A percentile compares a stretch with the other conserved stretches of the same genome.
Evolutionary conservation across 1,139 yeast species (phyloP).

Genomic region (Sugiyamaella pinicola): DNA sequence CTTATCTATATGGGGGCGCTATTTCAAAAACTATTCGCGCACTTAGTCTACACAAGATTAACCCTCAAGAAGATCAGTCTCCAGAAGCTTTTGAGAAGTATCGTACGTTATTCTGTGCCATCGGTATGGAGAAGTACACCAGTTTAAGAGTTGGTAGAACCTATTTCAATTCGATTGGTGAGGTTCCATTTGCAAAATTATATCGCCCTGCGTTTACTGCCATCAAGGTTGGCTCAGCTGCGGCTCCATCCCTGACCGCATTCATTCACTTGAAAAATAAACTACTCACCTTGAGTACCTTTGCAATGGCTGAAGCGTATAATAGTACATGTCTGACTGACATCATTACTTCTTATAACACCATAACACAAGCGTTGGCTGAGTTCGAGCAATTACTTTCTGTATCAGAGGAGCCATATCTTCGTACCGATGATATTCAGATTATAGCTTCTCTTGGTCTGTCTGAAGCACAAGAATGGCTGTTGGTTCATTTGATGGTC

Average conservation of each 20-base stretch:
- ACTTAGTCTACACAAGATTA: conserved; percentile 25
- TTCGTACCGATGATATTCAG: conserved; percentile 17
- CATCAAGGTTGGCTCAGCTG: not conserved
- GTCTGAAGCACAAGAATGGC: conserved; percentile 18
- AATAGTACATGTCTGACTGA: conserved; percentile 12
- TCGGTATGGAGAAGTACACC: conserved; percentile 27
- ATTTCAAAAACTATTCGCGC: conserved; percentile 27
- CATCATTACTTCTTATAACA: conserved; percentile 11
- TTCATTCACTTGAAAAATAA: conserved; percentile 13
- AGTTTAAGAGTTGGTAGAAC: conserved; percentile 27
- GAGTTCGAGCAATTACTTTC: conserved; percentile 16
- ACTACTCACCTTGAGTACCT: conserved; percentile 12
- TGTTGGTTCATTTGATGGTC: conserved; percentile 15
- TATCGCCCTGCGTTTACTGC: conserved; percentile 10
- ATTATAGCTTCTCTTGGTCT: not conserved
- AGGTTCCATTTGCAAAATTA: conserved; percentile 9
- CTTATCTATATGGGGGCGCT: conserved; percentile 25
- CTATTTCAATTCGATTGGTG: conserved; percentile 17
- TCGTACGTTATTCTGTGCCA: conserved; percentile 28
- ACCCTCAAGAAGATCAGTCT: conserved; percentile 23
- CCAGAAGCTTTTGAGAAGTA: conserved; percentile 26
- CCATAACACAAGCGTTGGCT: not conserved
- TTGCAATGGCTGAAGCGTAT: conserved; percentile 15
- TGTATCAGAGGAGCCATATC: conserved; percentile 17
- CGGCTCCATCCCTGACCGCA: conserved; percentile 12